Percentiles rank a stretch among this genome's conserved stretches.
Evolutionary conservation across 176 grass and related monocot species (phyloP).

Genomic region (Guadua angustifolia): DNA sequence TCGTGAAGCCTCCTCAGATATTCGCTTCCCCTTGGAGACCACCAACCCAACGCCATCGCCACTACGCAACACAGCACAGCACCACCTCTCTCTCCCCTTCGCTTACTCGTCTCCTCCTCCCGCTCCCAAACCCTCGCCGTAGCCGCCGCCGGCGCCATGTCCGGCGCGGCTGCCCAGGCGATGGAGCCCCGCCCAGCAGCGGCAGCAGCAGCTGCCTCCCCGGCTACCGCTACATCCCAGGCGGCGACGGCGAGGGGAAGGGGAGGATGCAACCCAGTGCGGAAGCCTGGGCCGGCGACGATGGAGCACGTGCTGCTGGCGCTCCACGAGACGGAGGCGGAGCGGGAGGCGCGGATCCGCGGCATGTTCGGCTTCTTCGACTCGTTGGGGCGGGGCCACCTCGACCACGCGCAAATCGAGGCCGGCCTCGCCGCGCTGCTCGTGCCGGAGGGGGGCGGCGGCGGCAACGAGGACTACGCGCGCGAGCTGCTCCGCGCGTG

Average conservation of each 20-base stretch:
- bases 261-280: constrained; percentile 53
- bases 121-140: neutral
- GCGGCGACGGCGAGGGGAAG: neutral
- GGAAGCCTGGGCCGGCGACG: constrained; percentile 54
- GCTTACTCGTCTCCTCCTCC: neutral
- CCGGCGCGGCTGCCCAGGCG: constrained; percentile 51
- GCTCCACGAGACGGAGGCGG: constrained; percentile 76
- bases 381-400: constrained; percentile 58
- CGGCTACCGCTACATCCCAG: neutral
- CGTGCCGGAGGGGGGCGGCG: constrained; percentile 47
- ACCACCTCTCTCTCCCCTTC: neutral
- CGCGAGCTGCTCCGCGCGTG: constrained; percentile 76
- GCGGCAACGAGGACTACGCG: constrained; percentile 55
- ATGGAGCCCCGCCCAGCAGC: constrained; percentile 39
- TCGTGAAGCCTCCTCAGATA: constrained; percentile 13
- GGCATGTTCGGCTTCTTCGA: constrained; percentile 84
- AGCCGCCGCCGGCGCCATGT: constrained; percentile 17
- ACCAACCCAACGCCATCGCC: neutral
- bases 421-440: constrained; percentile 57
- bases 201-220: neutral
- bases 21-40: constrained; percentile 8
- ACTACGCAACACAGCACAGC: neutral
- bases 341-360: constrained; percentile 72
- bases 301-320: constrained; percentile 82
- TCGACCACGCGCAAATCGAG: constrained; percentile 75